Conservation (phyloP, 2,329 filamentous ascomycete genomes). For the Xylaria sp. region DNA sequence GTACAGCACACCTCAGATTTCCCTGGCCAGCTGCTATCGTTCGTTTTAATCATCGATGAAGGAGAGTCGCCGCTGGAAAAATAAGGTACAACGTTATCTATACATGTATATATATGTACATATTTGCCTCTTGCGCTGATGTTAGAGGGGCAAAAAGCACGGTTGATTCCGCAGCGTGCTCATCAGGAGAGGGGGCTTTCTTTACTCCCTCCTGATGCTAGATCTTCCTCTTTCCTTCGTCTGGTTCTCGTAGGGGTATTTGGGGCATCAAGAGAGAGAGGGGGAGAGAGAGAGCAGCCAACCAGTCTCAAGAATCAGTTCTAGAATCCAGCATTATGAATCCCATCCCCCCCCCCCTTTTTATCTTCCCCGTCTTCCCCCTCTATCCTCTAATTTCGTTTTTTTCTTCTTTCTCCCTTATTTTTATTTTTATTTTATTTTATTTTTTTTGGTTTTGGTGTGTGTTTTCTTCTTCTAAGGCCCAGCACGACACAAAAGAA, state of each 20-base stretch:
- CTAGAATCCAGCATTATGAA: too few relatives aligned
- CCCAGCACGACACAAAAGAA: constrained; percentile 77
- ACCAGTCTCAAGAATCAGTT: neutral
- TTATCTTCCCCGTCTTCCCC: too few relatives aligned
- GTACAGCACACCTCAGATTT: constrained; percentile 8
- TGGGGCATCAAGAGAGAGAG: neutral
- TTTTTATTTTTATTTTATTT: too few relatives aligned
- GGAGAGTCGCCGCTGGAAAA: constrained; percentile 1
- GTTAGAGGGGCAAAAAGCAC: constrained; percentile 8
- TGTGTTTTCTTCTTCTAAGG: constrained; percentile 7
- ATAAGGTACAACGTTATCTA: constrained; percentile 16
- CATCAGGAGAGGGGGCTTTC: neutral
- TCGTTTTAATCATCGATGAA: neutral
- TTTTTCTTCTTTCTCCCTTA: constrained; percentile 25
- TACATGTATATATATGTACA: constrained; percentile 30
- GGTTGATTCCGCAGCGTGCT: neutral
- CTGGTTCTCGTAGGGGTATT: too few relatives aligned
- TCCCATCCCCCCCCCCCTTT: too few relatives aligned
- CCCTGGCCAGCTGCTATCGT: neutral
- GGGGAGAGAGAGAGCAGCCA: too few relatives aligned
- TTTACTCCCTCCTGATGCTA: neutral
- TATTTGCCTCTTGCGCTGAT: neutral
- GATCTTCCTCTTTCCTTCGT: neutral
- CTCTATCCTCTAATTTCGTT: neutral
- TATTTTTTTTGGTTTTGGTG: neutral